phyloP scores from a whole-genome alignment of 805 yeast genomes.

The Candida tibetensis region DNA sequence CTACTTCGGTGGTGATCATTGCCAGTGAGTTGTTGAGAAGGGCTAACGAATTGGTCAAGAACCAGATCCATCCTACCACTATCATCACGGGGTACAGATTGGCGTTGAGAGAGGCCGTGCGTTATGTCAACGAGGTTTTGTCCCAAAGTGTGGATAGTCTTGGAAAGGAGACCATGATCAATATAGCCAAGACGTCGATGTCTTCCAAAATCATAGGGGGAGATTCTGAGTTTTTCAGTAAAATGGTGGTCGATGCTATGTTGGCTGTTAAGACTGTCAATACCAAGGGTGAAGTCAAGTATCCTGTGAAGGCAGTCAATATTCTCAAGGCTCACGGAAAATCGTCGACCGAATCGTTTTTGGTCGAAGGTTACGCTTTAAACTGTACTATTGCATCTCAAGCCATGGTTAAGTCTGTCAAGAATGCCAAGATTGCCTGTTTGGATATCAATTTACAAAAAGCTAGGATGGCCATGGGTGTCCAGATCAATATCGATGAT shows the following conservation, averaged over 20 bases:
- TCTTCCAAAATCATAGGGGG: conserved; percentile 93
- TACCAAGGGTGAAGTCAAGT: conserved; percentile 80
- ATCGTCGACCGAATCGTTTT: conserved; percentile 78
- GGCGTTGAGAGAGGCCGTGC: conserved; percentile 86
- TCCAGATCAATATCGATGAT: conserved; percentile 92
- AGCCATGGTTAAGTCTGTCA: conserved; percentile 80
- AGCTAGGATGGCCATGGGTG: conserved; percentile 98
- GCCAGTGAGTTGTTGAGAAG: conserved; percentile 90
- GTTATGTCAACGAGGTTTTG: conserved; percentile 80
- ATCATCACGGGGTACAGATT: conserved; percentile 94
- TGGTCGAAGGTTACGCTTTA: conserved; percentile 91
- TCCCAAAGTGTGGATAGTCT: conserved; percentile 75
- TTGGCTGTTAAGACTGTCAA: conserved; percentile 90
- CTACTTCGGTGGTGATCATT: conserved; percentile 94
- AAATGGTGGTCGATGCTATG: conserved; percentile 93
- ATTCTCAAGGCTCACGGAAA: conserved; percentile 96
- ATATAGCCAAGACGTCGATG: conserved; percentile 96
- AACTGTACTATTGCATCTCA: conserved; percentile 97
- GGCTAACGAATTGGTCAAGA: conserved; percentile 90
- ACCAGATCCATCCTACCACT: conserved; percentile 96
- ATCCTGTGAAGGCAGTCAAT: conserved; percentile 97
- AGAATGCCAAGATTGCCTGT: conserved; percentile 78
- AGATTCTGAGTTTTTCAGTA: conserved; percentile 85
- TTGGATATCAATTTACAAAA: conserved; percentile 92
- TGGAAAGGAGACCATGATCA: conserved; percentile 80